A percentile compares a stretch with the other conserved stretches of the same genome.
These are phyloP conservation scores for Leccinellum albellum DNA, from an alignment of 768 basidiomycete genomes.

Conservation along the genomic window DNA sequence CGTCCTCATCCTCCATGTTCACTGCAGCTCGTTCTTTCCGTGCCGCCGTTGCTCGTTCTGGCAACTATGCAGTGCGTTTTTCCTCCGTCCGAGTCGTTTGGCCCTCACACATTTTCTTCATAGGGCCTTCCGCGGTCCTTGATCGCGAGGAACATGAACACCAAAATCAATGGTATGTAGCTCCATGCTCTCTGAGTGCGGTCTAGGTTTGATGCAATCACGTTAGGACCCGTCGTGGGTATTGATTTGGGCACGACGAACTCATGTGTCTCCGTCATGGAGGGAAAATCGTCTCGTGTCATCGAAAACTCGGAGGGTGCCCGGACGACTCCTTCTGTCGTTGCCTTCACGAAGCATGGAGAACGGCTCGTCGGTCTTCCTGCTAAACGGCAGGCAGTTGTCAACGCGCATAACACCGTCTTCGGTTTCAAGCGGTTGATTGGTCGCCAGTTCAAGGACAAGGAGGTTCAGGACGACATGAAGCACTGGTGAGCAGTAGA, in stretches of 20 bases:
- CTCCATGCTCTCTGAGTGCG: background rate
- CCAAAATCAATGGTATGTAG: constrained; percentile 79
- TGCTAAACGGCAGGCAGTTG: constrained; percentile 95
- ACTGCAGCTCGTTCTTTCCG: constrained; percentile 63
- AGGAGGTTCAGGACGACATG: constrained; percentile 90
- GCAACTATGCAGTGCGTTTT: constrained; percentile 59
- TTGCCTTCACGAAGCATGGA: constrained; percentile 97
- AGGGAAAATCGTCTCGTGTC: constrained; percentile 90
- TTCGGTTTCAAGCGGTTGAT: constrained; percentile 94
- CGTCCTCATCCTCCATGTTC: constrained; percentile 62
- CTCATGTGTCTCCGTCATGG: constrained; percentile 92
- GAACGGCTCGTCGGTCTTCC: constrained; percentile 95
- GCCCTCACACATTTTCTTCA: constrained; percentile 5
- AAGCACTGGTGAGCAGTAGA: constrained; percentile 63
- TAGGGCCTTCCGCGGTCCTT: constrained; percentile 66
- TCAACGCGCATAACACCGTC: constrained; percentile 91
- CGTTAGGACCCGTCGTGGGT: constrained; percentile 80
- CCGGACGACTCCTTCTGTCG: constrained; percentile 96
- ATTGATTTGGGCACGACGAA: constrained; percentile 96
- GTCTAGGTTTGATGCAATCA: background rate
- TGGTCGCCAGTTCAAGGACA: constrained; percentile 88
- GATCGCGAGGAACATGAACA: constrained; percentile 92
- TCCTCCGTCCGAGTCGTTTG: background rate
- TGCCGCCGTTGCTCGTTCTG: constrained; percentile 53
- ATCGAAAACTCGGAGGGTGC: constrained; percentile 98